Evolutionary conservation across 768 basidiomycete species (phyloP).

Genomic region (Boletus fagicola): DNA sequence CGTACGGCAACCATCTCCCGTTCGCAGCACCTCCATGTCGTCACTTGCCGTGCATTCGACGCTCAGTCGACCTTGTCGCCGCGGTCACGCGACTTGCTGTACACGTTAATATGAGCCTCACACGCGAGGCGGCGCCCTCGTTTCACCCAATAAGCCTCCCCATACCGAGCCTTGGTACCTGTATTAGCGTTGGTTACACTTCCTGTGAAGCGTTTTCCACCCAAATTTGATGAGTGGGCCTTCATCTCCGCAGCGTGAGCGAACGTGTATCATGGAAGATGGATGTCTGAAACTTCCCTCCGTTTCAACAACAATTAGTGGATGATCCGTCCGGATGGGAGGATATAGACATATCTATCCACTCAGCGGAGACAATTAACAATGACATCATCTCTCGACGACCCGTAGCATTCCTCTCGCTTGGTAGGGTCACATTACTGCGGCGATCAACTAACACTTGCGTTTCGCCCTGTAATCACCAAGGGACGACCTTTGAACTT

Average conservation of each 20-base stretch:
- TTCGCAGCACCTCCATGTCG: background rate
- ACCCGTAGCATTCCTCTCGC: background rate
- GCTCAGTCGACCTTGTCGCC: background rate
- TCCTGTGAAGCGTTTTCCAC: background rate
- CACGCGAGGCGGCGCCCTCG: background rate
- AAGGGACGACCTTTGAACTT: background rate
- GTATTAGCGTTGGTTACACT: background rate
- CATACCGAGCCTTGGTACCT: background rate
- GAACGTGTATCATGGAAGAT: background rate
- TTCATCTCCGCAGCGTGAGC: slow-evolving; percentile 16
- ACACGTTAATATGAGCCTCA: background rate
- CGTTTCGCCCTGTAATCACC: slow-evolving; percentile 7
- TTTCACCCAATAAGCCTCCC: background rate
- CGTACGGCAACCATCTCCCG: background rate
- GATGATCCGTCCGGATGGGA: slow-evolving; percentile 19
- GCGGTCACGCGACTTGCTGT: slow-evolving; percentile 14
- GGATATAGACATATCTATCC: background rate
- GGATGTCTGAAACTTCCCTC: background rate
- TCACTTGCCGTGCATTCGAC: background rate
- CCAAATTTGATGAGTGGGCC: slow-evolving; percentile 4
- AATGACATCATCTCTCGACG: slow-evolving; percentile 9
- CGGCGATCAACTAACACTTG: slow-evolving; percentile 1
- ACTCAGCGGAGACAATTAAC: slow-evolving; percentile 5
- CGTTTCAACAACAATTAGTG: background rate
- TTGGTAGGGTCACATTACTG: background rate